These are phyloP conservation scores for Epichloe baconii DNA, from an alignment of 2,329 filamentous ascomycete genomes.

Conservation along the genomic window DNA sequence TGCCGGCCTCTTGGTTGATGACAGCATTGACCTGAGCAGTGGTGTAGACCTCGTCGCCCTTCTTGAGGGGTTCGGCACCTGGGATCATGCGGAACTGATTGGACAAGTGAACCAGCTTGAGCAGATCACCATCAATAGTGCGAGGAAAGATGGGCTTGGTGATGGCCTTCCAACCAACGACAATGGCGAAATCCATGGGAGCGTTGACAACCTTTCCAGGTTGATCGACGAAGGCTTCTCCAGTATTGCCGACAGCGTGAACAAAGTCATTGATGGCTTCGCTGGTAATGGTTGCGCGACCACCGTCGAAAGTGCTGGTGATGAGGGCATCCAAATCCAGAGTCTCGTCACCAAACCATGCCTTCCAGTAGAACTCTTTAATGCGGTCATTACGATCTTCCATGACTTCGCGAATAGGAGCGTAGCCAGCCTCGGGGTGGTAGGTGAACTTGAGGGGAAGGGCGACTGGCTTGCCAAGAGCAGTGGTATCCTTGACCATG, in stretches of 20 bases:
- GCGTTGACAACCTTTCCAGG: conserved; percentile 89
- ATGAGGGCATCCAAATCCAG: conserved; percentile 76
- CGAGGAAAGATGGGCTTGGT: conserved; percentile 98
- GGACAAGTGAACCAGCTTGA: conserved; percentile 92
- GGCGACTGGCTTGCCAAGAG: conserved; percentile 67
- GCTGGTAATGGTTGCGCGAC: conserved; percentile 71
- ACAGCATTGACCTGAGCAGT: conserved; percentile 95
- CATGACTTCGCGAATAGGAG: conserved; percentile 97
- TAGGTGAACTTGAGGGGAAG: conserved; percentile 84
- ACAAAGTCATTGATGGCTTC: conserved; percentile 97
- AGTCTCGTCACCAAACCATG: conserved; percentile 86
- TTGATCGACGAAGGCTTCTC: conserved; percentile 91
- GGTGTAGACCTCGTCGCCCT: conserved; percentile 83
- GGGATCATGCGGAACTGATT: conserved; percentile 98
- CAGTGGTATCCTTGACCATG: conserved; percentile 87
- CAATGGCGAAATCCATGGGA: conserved; percentile 97
- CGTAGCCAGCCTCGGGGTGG: conserved; percentile 88
- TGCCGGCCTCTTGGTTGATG: conserved; percentile 94
- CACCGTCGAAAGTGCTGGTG: conserved; percentile 81
- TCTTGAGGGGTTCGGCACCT: conserved; percentile 86
- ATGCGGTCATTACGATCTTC: conserved; percentile 90
- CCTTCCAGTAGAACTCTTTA: conserved; percentile 97
- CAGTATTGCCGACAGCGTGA: conserved; percentile 96
- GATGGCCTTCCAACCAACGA: conserved; percentile 98
- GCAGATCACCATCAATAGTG: conserved; percentile 85